Base-by-base conservation (phyloP, 805 yeast species). In the Lachancea lanzarotensis region DNA sequence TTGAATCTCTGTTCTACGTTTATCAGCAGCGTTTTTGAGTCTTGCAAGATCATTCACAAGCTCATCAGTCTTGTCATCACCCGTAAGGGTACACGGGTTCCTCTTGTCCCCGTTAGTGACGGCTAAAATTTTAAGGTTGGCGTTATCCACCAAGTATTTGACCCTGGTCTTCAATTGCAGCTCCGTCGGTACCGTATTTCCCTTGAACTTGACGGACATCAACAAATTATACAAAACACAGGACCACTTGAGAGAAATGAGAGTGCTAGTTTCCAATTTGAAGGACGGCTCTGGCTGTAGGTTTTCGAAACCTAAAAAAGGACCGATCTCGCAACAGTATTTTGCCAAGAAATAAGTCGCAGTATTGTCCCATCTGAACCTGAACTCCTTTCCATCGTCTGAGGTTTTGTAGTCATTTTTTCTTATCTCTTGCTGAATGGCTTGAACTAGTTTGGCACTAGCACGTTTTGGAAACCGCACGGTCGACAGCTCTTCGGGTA, bases 321-420 rank as follows among this genome's bases (percentile, higher is more conserved):
- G 41, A 20, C 41, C 41, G 27, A 38, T 29, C 34, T 38, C 41
- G 25, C 25, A 26, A 18, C 41, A 38, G 34, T 38, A 27, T 16
- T 29, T 26, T 5, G 29, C 22, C 11, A 38, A 26, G 27, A 27
- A 27, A 18, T 38, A 38, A n/a, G 33, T 27, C n/a, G 41, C 12
- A 17, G 27, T 19, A 19, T 38, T 31, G 11, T 29, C 29, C 41
- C 34, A 38, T 17, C 27, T 38, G 15, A 27, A 38, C 34, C 34
- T 27, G 17, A 25, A 38, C 20, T 38, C 41, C 15, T 38, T 38
- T 18, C 41, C 41, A 27, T 26, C 19, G 25, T 38, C 41, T 10
- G 41, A 29, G 27, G 41, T 25, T 29, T 26, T 38, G 22, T 38
- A 38, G 34, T 32, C 22, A 7, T 38, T 29, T 11, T 4, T 26